Evolutionary conservation across 768 basidiomycete species (phyloP), one percentile per base, ranked within the genome.

Genomic region (Naganishia friedmannii): DNA sequence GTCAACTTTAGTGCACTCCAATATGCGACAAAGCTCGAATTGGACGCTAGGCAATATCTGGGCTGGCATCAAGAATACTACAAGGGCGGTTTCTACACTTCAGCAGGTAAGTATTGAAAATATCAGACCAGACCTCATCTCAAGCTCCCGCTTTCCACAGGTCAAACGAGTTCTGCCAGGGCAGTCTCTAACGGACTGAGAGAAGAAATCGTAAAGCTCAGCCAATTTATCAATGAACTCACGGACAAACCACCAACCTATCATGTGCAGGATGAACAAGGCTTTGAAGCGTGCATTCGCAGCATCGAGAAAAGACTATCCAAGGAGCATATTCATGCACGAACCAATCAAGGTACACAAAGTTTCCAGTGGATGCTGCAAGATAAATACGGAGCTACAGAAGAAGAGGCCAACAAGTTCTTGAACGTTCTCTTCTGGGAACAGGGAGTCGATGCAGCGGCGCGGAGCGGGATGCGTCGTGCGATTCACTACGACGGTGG

Each of bases 11-110:
- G 12, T 37, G 34, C 10, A 12, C 9, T 8, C 2, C 60, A 63
- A 45, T 29, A 63, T 45, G 60, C 60, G 13, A n/a, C 15, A 29
- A 63, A 63, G 39, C 60, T 63, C 19, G 39, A 42, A 21, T 12
- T 63, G 26, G 60, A 42, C 23, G 60, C 39, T 10, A 63, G 60
- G 23, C 60, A 63, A 21, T 45, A 26, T 29, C 60, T 63, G 23
- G 60, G 60, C 4, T 63, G 60, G 60, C 60, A 63, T 29, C 60
- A 63, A 10, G 60, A 63, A 13, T 63, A 63, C 26, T 63, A 63
- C 26, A 42, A 63, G 29, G 60, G 60, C 9, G 60, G 60, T 2
- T 45, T 4, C 60, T 26, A 63, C n/a, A 63, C 60, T 26, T 26
- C 60, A 12, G 12, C 8, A 12, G 39, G 60, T 63, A 28, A 63